Conservation (phyloP, 2,329 filamentous ascomycete genomes). For the Amauroascus verrucosus region DNA sequence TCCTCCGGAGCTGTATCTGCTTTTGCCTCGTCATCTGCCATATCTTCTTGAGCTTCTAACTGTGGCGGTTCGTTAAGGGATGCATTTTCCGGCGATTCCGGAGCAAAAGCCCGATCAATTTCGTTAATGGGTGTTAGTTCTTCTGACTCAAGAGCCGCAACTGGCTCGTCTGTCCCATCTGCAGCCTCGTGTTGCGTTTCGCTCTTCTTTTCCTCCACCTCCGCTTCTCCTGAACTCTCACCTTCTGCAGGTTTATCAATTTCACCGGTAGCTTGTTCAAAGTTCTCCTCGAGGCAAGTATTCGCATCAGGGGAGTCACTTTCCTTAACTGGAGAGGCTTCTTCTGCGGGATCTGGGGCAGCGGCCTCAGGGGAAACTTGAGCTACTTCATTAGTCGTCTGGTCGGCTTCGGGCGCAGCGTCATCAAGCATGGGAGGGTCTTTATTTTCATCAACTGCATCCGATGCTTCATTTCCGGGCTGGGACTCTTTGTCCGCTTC, state of each 20-base stretch:
- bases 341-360: background rate
- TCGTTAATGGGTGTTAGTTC: background rate
- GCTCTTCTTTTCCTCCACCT: background rate
- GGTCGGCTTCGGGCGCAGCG: background rate
- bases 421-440: background rate
- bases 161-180: background rate
- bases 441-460: background rate
- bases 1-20: background rate
- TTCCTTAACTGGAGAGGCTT: background rate
- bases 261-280: conserved; percentile 7
- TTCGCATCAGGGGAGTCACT: background rate
- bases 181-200: background rate
- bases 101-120: too few relatives aligned
- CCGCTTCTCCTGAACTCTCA: background rate
- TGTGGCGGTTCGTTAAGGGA: background rate
- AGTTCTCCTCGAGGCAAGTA: background rate
- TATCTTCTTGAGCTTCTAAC: background rate
- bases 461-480: background rate
- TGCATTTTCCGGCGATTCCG: background rate
- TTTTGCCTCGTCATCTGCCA: conserved; percentile 2
- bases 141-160: background rate
- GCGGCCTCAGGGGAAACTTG: conserved; percentile 8
- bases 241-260: conserved; percentile 4
- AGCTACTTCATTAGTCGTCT: conserved; percentile 18
- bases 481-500: background rate